Base-by-base conservation (phyloP, 2,329 filamentous ascomycete species). In the Lachnellula occidentalis region DNA sequence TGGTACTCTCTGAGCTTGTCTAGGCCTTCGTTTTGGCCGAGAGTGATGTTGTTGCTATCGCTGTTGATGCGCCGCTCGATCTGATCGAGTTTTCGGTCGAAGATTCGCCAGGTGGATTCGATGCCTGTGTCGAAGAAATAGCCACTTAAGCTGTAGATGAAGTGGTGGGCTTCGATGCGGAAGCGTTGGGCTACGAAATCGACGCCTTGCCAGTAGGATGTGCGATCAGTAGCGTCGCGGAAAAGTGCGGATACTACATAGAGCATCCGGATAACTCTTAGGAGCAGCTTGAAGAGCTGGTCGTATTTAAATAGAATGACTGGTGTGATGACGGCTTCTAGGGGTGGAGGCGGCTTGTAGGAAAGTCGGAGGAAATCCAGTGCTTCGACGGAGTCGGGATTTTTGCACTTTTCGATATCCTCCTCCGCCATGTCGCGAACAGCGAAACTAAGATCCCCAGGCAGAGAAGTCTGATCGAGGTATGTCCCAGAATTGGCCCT, bases 281-380 rank as follows among this genome's bases (percentile, higher is more conserved):
- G 75, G 0, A 96, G 74, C 15, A 90, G 78, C 63, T 85, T 88
- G 74, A 96, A 97, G 36, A 96, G 79, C 46, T 79, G 78, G 68
- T 97, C 94, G 65, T 96, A 97, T 62, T 90, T 90, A 52, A 83
- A 75, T 11, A 97, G 73, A 1, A 86, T 79, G 0, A 77, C 69
- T 0, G 83, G 76, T 0, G 90, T 91, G 42, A 99, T 85, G 58
- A 97, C 78, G 0, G 84, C 76, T 41, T 85, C 78, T 0, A 97
- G 75, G 1, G 89, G 82, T 0, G 80, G 70, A 0, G 91, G 87
- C 0, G 91, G 79, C 41, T 86, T 88, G 71, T 96, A 97, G 45
- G 91, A 87, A 7, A 99, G 74, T 1, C 90, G 83, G 15, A 99
- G 76, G 66, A 99, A 97, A 70, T 97, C 94, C n/a, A 97, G 77